Evolutionary conservation across 2,329 filamentous ascomycete species (phyloP).

Genomic region (Diplodia seriata): DNA sequence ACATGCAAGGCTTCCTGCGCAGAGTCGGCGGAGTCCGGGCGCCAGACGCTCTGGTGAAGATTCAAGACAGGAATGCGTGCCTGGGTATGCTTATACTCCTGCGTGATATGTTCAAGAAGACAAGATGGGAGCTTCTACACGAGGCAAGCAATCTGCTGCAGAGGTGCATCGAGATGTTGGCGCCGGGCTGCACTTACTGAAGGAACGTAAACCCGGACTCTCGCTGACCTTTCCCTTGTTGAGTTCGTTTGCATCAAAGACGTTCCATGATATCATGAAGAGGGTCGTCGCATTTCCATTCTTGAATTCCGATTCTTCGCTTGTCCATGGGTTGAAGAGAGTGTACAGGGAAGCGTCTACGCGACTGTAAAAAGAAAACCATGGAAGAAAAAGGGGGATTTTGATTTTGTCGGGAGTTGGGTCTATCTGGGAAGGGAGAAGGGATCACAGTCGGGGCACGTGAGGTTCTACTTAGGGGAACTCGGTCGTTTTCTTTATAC

Average conservation of each 20-base stretch:
- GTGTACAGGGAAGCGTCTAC: neutral
- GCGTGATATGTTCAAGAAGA: constrained; percentile 79
- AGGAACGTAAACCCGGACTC: neutral
- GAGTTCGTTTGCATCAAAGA: neutral
- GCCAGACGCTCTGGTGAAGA: constrained; percentile 77
- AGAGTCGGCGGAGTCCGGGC: constrained; percentile 73
- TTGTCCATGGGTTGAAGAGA: neutral
- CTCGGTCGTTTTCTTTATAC: constrained; percentile 30
- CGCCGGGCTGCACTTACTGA: constrained; percentile 28
- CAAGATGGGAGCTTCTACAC: constrained; percentile 88
- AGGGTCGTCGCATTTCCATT: neutral
- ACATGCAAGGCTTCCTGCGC: constrained; percentile 81
- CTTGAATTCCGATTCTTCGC: neutral
- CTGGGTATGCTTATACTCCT: constrained; percentile 82
- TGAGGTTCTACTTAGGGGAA: constrained; percentile 5
- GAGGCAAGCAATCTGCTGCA: constrained; percentile 82
- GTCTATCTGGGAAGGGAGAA: neutral
- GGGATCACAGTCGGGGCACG: neutral
- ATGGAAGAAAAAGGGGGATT: neutral
- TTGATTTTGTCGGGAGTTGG: constrained; percentile 3
- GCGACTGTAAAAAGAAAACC: constrained; percentile 3
- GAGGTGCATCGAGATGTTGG: constrained; percentile 75
- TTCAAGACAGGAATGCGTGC: constrained; percentile 81
- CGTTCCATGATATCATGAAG: neutral
- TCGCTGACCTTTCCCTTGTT: neutral